Conservation (phyloP, 768 basidiomycete genomes). For the Hortiboletus flavorubellus region DNA sequence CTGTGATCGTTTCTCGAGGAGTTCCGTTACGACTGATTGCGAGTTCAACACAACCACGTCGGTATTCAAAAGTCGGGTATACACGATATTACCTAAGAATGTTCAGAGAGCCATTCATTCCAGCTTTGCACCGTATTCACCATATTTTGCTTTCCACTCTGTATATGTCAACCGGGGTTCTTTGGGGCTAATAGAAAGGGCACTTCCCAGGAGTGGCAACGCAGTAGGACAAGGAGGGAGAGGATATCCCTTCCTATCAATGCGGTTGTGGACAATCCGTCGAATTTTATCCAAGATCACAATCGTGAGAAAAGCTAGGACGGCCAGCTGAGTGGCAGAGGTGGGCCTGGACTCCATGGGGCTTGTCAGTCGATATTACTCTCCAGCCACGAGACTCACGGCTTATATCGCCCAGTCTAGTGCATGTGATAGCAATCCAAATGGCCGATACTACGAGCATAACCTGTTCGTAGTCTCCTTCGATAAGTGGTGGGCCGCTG, state of each 20-base stretch:
- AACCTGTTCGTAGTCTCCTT: too few species aligned
- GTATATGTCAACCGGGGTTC: slow-evolving; percentile 3
- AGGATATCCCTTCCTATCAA: not conserved
- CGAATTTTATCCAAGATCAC: not conserved
- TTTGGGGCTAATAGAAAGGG: not conserved
- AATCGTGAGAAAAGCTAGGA: not conserved
- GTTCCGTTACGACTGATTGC: not conserved
- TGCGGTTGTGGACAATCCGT: not conserved
- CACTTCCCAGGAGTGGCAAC: slow-evolving; percentile 2
- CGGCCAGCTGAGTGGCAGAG: not conserved
- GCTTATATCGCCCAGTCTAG: not conserved
- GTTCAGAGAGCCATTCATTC: not conserved
- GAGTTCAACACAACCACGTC: slow-evolving; percentile 12
- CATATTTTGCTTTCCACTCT: not conserved
- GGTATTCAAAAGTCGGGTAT: not conserved
- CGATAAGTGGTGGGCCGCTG: too few species aligned
- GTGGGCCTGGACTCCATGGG: not conserved
- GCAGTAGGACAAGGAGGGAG: slow-evolving; percentile 5
- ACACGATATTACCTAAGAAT: slow-evolving; percentile 5
- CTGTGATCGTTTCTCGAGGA: slow-evolving; percentile 14
- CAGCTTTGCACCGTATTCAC: not conserved
- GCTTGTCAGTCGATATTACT: not conserved
- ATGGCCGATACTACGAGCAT: too few species aligned
- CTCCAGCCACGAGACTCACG: not conserved
- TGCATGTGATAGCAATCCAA: too few species aligned